Evolutionary conservation across 2,329 filamentous ascomycete genomes (phyloP).

Genomic region (Graphilbum fragrans): DNA sequence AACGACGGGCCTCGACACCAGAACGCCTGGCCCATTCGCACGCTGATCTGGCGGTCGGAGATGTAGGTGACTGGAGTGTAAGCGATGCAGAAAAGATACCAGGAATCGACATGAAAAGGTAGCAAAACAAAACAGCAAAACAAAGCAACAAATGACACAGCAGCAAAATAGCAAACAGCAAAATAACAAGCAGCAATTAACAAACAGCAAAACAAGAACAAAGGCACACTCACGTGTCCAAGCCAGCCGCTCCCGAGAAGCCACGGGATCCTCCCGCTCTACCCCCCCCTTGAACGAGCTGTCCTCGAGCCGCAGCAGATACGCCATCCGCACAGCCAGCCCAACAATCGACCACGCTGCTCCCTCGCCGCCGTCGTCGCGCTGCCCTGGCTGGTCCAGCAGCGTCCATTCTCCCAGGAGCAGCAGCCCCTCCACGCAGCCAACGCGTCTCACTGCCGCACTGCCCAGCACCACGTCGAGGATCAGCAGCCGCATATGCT

Average conservation of each 20-base stretch:
- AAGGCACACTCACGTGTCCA: background rate
- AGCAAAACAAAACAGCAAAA: no score
- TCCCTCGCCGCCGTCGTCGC: background rate
- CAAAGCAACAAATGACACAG: no score
- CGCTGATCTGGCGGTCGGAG: background rate
- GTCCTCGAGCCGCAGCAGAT: conserved; percentile 1
- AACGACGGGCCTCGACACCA: conserved; percentile 1
- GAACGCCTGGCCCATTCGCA: conserved; percentile 2
- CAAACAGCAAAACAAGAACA: no score
- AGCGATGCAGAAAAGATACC: background rate
- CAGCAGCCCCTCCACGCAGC: background rate
- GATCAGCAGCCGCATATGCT: background rate
- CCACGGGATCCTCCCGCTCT: background rate
- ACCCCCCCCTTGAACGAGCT: background rate
- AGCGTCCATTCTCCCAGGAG: background rate
- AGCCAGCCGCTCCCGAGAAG: background rate
- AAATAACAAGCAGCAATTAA: no score
- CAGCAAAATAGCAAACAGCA: no score
- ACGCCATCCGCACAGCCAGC: background rate
- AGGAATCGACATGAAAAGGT: no score
- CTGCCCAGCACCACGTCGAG: background rate
- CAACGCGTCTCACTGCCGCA: background rate
- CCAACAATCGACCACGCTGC: conserved; percentile 1
- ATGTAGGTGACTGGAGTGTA: background rate
- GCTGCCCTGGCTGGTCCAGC: background rate